A percentile compares a stretch with the other conserved stretches of the same genome.
These are phyloP conservation scores for Picea mariana DNA, from an alignment of 83 land plant genomes.

Conservation along the genomic window DNA sequence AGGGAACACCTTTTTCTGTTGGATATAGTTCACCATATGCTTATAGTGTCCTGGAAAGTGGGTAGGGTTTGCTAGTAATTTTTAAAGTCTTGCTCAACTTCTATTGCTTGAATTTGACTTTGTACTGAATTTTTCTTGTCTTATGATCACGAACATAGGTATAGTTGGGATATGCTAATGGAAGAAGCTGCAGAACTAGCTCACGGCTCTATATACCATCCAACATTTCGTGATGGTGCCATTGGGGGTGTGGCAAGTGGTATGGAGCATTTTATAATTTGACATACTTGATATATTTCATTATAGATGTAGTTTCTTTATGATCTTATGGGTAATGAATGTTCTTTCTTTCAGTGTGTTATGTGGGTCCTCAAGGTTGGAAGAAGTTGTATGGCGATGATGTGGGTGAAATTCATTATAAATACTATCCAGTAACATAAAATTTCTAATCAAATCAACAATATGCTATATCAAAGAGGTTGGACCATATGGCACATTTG, in stretches of 20 bases:
- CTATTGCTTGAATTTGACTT: conserved; percentile 46
- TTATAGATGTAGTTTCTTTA: too few species aligned
- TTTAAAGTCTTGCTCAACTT: neutral
- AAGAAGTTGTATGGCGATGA: conserved; percentile 92
- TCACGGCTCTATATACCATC: conserved; percentile 83
- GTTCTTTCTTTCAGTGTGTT: conserved; percentile 43
- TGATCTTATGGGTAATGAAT: too few species aligned
- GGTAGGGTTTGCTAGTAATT: conserved; percentile 41
- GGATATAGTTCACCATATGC: conserved; percentile 96
- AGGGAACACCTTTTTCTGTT: conserved; percentile 85
- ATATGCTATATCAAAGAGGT: too few species aligned
- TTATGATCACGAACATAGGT: conserved; percentile 31
- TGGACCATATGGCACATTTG: too few species aligned
- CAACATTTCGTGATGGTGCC: conserved; percentile 95
- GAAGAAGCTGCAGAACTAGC: conserved; percentile 91
- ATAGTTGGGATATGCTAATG: conserved; percentile 70
- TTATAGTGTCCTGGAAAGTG: conserved; percentile 89
- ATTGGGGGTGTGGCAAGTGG: conserved; percentile 98
- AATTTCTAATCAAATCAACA: neutral
- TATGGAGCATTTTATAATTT: conserved; percentile 23
- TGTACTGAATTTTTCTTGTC: conserved; percentile 23
- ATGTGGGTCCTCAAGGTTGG: conserved; percentile 91
- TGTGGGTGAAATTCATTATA: conserved; percentile 87
- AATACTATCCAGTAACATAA: conserved; percentile 69
- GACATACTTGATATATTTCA: too few species aligned